Conservation (phyloP, 352 stramenopile species). For the Pythium sukuiense region DNA sequence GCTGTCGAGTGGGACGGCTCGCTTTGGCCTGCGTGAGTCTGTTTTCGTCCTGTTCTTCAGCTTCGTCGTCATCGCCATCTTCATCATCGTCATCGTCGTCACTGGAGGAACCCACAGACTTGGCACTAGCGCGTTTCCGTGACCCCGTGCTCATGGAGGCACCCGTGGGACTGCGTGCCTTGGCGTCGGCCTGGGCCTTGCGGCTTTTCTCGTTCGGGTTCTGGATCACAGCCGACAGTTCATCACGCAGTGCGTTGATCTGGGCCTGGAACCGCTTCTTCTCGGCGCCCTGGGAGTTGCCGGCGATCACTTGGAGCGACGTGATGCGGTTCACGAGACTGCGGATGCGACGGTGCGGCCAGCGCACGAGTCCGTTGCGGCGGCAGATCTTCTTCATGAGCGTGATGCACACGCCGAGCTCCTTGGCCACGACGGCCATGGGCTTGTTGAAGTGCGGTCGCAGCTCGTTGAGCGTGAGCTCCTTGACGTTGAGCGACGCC, state of each 20-base stretch:
- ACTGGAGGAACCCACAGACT: constrained; percentile 1
- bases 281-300: constrained; percentile 49
- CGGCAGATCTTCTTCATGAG: constrained; percentile 89
- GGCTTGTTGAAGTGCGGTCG: constrained; percentile 85
- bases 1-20: constrained; percentile 1
- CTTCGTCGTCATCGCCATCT: constrained; percentile 15
- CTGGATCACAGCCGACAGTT: constrained; percentile 77
- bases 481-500: constrained; percentile 53
- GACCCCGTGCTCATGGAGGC: background rate
- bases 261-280: constrained; percentile 63
- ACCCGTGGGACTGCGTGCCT: constrained; percentile 34
- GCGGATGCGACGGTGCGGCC: constrained; percentile 80
- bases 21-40: constrained; percentile 11
- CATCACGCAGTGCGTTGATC: constrained; percentile 57
- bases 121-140: constrained; percentile 7
- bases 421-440: constrained; percentile 79
- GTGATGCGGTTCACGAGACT: constrained; percentile 84
- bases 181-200: constrained; percentile 65
- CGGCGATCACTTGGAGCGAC: constrained; percentile 66
- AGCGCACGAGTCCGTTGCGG: constrained; percentile 75
- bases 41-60: constrained; percentile 20
- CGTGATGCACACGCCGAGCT: constrained; percentile 83
- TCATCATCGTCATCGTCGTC: constrained; percentile 21
- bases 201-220: constrained; percentile 86
- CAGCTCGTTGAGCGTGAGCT: constrained; percentile 80